Evolutionary conservation across 371 early-diverging fungal species (phyloP).

Genomic region (Funneliformis caledonium): DNA sequence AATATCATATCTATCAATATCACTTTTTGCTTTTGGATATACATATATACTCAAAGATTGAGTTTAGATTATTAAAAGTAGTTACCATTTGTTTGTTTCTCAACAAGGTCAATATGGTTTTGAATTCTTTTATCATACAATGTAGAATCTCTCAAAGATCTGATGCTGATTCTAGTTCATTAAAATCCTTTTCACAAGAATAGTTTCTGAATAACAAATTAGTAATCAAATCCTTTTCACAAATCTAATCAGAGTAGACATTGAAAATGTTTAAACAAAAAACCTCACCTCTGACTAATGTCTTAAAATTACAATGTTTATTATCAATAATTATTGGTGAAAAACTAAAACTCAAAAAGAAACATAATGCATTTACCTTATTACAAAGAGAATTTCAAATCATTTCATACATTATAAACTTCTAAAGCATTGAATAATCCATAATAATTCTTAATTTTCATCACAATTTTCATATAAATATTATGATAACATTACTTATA

Average conservation of each 20-base stretch:
- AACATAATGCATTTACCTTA: neutral
- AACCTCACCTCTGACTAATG: neutral
- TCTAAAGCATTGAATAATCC: conserved; percentile 32
- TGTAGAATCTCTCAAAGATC: neutral
- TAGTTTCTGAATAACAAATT: conserved; percentile 10
- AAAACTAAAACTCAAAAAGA: conserved; percentile 25
- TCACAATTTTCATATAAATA: conserved; percentile 38
- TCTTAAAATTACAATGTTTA: conserved; percentile 30
- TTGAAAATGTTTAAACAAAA: conserved; percentile 23
- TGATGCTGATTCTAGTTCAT: neutral
- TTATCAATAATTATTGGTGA: conserved; percentile 36
- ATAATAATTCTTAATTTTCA: conserved; percentile 37
- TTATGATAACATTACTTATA: too few species aligned
- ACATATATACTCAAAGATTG: too few species aligned
- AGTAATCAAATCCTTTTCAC: conserved; percentile 15
- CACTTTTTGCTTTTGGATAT: too few species aligned
- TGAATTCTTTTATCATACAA: neutral
- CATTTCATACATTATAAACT: neutral
- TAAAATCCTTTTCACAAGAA: conserved; percentile 15
- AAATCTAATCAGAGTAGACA: conserved; percentile 29
- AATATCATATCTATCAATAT: too few species aligned
- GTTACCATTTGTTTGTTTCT: neutral
- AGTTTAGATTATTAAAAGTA: too few species aligned
- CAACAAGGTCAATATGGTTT: neutral
- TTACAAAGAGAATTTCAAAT: neutral